Base-by-base conservation (phyloP, 164 flowering plant genomes). In the Vitis rotundifolia region DNA sequence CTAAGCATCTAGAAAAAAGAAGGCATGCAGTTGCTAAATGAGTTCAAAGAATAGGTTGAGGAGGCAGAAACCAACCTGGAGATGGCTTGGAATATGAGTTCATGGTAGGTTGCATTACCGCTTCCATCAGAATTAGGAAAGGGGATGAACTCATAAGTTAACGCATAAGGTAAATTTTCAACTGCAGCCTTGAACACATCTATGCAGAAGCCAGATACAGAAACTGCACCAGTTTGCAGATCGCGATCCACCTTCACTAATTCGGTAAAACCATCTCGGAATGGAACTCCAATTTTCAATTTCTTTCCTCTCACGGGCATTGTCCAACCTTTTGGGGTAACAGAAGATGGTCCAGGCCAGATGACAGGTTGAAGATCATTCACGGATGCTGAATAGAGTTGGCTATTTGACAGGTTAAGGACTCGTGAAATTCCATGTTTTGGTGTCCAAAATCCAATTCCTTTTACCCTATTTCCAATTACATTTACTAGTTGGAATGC, bases 401-500 rank as follows among this genome's bases (percentile, higher is more conserved):
- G 18, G 29, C 15, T 14, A 3, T 9, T 48, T 3, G 22, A 19
- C 3, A n/a, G 3, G 2, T 19, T 29, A 49, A 70, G 47, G 12
- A 56, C 61, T 57, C 31, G 48, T 2, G 59, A 28, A 16, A 82
- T 26, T 48, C 84, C 83, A 50, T 61, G 4, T 10, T 9, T 12
- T 3, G 68, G 59, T 9, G 69, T 71, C 88, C 88, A 87, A 37
- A 64, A 73, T 1, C 90, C 87, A 29, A 86, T 70, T 47, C 15
- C 55, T 67, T 79, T 73, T 16, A 61, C 80, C 1, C 80, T 80
- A 2, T 69, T 70, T 2, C 85, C 79, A 0, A 75, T 61, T 13
- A 87, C 73, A 70, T 87, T 87, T n/a, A 79, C 75, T 60, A 87
- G 78, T 62, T 85, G 78, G 48, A 79, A 74, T 9, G 63, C 63